Evolutionary conservation across 2,329 filamentous ascomycete genomes (phyloP), one percentile per base, ranked within the genome.

Genomic region (Dactylellina haptotyla): DNA sequence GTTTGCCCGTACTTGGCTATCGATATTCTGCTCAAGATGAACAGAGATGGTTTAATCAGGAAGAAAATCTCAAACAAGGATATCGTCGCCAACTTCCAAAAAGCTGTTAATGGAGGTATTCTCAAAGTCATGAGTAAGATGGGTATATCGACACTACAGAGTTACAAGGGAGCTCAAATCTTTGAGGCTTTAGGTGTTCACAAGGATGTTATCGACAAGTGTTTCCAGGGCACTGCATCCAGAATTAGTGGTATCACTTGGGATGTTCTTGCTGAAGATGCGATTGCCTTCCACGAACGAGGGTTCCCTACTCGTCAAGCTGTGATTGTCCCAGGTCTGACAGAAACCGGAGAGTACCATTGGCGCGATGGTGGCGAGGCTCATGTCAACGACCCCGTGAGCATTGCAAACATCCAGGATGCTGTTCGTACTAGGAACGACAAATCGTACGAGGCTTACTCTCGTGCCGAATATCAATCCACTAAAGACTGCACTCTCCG

Each of bases 61-160:
- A 97, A 96, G 86, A 90, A 95, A 81, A 84, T 97, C 45, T 87
- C 86, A 18, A 87, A 95, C 69, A 89, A 96, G 74, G 86, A 89
- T 78, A 88, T 97, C 65, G 93, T 97, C 77, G 88, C 90, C 78
- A 98, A 98, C 84, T 98, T 97, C 86, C 96, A 96, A 84, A 91
- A 96, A 82, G 97, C 94, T 75, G 94, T 91, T 78, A 93, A 97
- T 77, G 94, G 94, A 79, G 94, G 94, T 83, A 97, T 98, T 76
- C 85, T 98, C 76, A 98, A 98, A 83, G 94, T 98, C 81, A 98
- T 98, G 94, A 95, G 90, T 81, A 98, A 98, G 85, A 98, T 98
- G 94, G 94, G 94, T 84, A 98, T 98, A 76, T 97, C 94, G 4
- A 98, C 94, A 30, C 85, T 98, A 48, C 92, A 94, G 79, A 94